Percentiles rank a stretch among this genome's conserved stretches.
These are phyloP conservation scores for Aspergillus sp. DNA, from an alignment of 2,329 filamentous ascomycete species.

Conservation along the genomic window DNA sequence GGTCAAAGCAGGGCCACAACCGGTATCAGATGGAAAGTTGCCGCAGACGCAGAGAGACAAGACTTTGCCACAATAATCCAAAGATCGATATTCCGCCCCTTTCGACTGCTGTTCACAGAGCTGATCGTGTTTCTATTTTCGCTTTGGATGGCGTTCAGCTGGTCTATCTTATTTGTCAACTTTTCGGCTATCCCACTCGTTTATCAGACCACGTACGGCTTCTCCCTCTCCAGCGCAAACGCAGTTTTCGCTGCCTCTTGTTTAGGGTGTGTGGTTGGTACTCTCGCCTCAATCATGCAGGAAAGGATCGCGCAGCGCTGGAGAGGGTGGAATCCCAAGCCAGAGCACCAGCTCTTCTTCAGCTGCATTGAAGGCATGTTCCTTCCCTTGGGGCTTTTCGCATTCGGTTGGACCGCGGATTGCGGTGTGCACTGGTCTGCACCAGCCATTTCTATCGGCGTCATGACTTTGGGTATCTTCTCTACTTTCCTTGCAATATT, in stretches of 20 bases:
- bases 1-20: neutral
- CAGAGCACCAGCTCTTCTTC: neutral
- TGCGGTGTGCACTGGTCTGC: neutral
- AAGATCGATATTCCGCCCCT: neutral
- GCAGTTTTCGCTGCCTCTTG: neutral
- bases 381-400: neutral
- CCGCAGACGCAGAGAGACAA: neutral
- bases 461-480: neutral
- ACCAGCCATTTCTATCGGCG: neutral
- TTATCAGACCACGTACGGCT: neutral
- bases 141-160: neutral
- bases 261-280: neutral
- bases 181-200: neutral
- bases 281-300: neutral
- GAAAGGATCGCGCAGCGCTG: neutral
- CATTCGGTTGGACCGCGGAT: neutral
- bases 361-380: neutral
- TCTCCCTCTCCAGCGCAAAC: neutral
- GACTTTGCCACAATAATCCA: neutral
- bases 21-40: neutral
- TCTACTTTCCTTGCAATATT: neutral
- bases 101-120: neutral
- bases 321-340: neutral
- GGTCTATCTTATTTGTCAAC: neutral
- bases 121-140: neutral